Base-by-base conservation (phyloP, 371 early-diverging fungal species). In the Lichtheimia corymbifera region DNA sequence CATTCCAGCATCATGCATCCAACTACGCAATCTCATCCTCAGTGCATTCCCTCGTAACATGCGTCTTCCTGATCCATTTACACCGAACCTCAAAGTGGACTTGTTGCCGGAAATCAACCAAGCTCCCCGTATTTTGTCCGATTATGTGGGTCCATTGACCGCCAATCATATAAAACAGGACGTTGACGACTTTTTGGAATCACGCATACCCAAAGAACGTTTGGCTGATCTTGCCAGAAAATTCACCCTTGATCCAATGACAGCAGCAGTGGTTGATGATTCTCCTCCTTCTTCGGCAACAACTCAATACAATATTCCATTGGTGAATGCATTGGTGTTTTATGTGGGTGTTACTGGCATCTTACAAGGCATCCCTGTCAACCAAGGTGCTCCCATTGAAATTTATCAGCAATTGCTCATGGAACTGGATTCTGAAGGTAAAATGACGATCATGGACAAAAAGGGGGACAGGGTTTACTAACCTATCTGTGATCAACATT, bases 31-130 rank as follows among this genome's bases (percentile, higher is more conserved):
- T 71, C 73, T 99, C 62, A 91, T 99, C 49, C 83, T 97, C 49
- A 92, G 94, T 64, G 97, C 97, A 2, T 97, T 95, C 76, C 97
- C 98, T 27, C 86, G 93, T 41, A 90, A 87, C 62, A 95, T 97
- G 97, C 87, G 93, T 9, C 80, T 97, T 27, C 97, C 97, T 0
- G 98, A 97, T 74, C 99, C 98, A 13, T 94, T 97, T 68, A 93
- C 96, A 6, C 96, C 94, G 18, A 94, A 93, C 63, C 82, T 98
- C 66, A 93, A 96, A 70, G 94, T 97, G 4, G 94, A 95, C 59
- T 70, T 91, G 54, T 79, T 96, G 44, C 89, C 95, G 0, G 96
- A 93, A 68, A 90, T 91, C 64, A 86, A 87, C 52, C 89, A 91
- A 65, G 80, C 91, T 2, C 97, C 98, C 3, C 83, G 80, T 13